Base-by-base conservation (phyloP, 768 basidiomycete genomes). In the Piloderma croceum region DNA sequence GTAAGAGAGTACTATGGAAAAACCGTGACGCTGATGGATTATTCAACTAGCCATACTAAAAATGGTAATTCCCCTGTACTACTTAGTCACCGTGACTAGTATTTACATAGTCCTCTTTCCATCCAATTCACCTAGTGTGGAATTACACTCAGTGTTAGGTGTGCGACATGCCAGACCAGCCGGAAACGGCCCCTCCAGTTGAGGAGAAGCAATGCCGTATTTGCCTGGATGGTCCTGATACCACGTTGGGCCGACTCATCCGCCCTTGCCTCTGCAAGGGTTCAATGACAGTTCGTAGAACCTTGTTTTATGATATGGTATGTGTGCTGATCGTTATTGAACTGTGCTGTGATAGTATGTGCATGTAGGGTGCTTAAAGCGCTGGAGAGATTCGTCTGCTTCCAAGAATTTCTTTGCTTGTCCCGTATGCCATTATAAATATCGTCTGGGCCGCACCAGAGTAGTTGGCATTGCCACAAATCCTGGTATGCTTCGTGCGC, bases 161-260 rank as follows among this genome's bases (percentile, higher is more conserved):
- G n/a, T n/a, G n/a, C 10, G 9, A n/a, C 21, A 37, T 31, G 40
- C 27, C 7, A n/a, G 23, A 34, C 27, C 31, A n/a, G 7, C 24
- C 17, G 36, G 31, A 22, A 31, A 36, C 17, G 23, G 12, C 20
- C 22, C 39, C 44, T 10, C 20, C 25, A 17, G 45, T 50, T 20
- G 50, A 73, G 37, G 77, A 78, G 52, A 82, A 74, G 52, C 83
- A 85, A 55, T 92, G 90, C 54, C 73, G 90, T 39, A 93, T 93
- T 34, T 93, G 90, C 56, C 69, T 90, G 20, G 83, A 84, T 27
- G 81, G 84, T 33, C 73, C 75, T 18, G 81, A 84, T 47, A 56
- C 48, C 0, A 70, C 74, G 19, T 64, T 83, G 29, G 90, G 90
- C 3, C 75, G 80, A 39, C 74, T 92, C 48, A 89, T 93, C 48